These are phyloP conservation scores for Dactylonectria estremocensis DNA, from an alignment of 2,329 filamentous ascomycete genomes.

Conservation along the genomic window DNA sequence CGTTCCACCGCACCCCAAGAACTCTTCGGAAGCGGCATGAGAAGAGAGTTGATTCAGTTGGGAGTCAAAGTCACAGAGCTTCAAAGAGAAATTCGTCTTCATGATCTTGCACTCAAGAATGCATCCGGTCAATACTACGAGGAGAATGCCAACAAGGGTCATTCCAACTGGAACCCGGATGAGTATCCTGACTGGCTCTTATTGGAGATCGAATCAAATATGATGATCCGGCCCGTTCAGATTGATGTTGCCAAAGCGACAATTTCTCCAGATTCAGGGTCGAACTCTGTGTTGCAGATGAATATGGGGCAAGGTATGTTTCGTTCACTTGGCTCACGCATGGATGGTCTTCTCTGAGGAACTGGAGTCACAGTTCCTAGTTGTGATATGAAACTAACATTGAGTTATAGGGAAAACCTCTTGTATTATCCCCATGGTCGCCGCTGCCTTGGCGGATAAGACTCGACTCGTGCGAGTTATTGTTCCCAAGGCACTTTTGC, in stretches of 20 bases:
- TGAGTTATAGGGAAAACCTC: slow-evolving; percentile 67
- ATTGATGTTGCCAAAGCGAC: slow-evolving; percentile 74
- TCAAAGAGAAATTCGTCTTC: slow-evolving; percentile 59
- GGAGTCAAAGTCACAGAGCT: slow-evolving; percentile 41
- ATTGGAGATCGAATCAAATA: slow-evolving; percentile 75
- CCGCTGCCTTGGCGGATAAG: slow-evolving; percentile 61
- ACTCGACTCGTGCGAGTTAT: slow-evolving; percentile 67
- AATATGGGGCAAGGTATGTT: slow-evolving; percentile 74
- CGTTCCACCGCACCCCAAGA: slow-evolving; percentile 33
- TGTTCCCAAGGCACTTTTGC: slow-evolving; percentile 70
- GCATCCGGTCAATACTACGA: slow-evolving; percentile 65
- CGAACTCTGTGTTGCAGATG: slow-evolving; percentile 75
- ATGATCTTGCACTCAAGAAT: slow-evolving; percentile 68
- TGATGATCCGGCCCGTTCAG: slow-evolving; percentile 75
- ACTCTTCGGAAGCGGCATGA: slow-evolving; percentile 44
- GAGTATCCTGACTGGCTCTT: slow-evolving; percentile 75
- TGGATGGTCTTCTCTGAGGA: slow-evolving; percentile 38
- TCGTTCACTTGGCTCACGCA: not conserved
- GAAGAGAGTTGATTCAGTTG: slow-evolving; percentile 36
- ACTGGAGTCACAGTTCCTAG: not conserved
- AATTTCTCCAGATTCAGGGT: slow-evolving; percentile 64
- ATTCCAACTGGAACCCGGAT: slow-evolving; percentile 70
- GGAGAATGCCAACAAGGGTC: slow-evolving; percentile 57
- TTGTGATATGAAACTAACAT: slow-evolving; percentile 2
- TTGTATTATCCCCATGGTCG: slow-evolving; percentile 68